Evolutionary conservation across 192 early-diverging fungal species (phyloP).

Genomic region (Backusella westeae): DNA sequence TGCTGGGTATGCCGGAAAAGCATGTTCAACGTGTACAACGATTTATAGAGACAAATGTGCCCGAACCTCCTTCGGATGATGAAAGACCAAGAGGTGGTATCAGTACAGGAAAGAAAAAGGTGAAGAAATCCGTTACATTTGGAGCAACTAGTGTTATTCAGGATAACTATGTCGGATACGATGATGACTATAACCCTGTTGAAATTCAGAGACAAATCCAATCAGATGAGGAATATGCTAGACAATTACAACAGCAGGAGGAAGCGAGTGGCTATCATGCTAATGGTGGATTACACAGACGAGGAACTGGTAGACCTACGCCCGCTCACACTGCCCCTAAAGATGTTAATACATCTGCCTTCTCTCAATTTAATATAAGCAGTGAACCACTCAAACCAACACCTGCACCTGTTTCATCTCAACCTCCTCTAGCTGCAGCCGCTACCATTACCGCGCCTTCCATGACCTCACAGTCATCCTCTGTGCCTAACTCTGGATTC

Average conservation of each 20-base stretch:
- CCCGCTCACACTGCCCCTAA: constrained; percentile 48
- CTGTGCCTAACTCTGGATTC: constrained; percentile 32
- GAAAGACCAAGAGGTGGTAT: constrained; percentile 10
- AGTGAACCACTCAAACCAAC: constrained; percentile 28
- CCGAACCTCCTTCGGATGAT: constrained; percentile 46
- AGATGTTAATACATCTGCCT: constrained; percentile 37
- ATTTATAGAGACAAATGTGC: constrained; percentile 49
- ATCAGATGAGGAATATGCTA: constrained; percentile 80
- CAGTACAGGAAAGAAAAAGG: constrained; percentile 26
- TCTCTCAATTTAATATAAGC: constrained; percentile 8
- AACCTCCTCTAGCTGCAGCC: constrained; percentile 3
- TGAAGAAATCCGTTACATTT: constrained; percentile 36
- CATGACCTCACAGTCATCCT: background rate
- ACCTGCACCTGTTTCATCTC: constrained; percentile 27
- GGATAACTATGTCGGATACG: constrained; percentile 26
- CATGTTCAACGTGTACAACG: constrained; percentile 81
- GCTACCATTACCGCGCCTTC: background rate
- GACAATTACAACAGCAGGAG: constrained; percentile 84
- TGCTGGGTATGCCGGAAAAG: constrained; percentile 78
- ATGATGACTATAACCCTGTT: constrained; percentile 18
- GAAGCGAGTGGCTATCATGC: constrained; percentile 23
- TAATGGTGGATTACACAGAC: constrained; percentile 12
- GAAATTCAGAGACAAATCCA: constrained; percentile 58
- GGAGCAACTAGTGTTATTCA: constrained; percentile 29
- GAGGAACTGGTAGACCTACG: constrained; percentile 44